Evolutionary conservation across 73 alveolate species (phyloP), one percentile per base, ranked within the genome.

Genomic region (Effrenium voratum): DNA sequence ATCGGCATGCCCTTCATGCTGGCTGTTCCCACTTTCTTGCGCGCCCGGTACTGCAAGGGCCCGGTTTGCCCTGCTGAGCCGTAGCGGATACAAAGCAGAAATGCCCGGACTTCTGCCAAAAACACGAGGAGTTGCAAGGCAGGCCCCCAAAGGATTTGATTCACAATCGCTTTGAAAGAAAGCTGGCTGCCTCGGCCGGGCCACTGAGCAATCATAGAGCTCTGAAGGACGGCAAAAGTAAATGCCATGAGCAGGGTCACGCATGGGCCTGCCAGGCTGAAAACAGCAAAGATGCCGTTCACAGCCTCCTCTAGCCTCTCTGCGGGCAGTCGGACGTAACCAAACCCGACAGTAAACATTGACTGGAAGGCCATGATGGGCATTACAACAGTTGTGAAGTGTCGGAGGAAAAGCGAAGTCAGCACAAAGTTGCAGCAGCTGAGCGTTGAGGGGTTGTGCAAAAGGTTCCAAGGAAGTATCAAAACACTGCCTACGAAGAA

Each of bases 301-400:
- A 55, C 68, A 22, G 68, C 68, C 22, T 55, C 68, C 22, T 55
- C 68, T 55, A 55, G 68, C 12, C 45, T 44, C 32, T 24, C 40
- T 26, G 5, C 81, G 5, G 81, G 81, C 45, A 70, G 26, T 24
- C 4, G 30, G n/a, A 70, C 81, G 49, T n/a, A n/a, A 32, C 81
- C 81, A 24, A 70, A 70, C 26, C 47, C 81, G 4, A 70, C 47
- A 3, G 81, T 70, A 47, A 70, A n/a, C 47, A 70, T 70, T 16
- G 81, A 70, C 24, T 70, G 81, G 47, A 70, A 36, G 81, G n/a
- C 4, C 81, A 70, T 70, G 81, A 70, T 70, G 81, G 81, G 81
- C 47, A 70, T 16, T 3, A 26, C 81, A 70, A 70, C 32, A 5
- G 81, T 26, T 32, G 32, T 5, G 22, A 70, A 70, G 22, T 70